Evolutionary conservation across 164 flowering plant species (phyloP), one percentile per base, ranked within the genome.

Genomic region (Sedum album): DNA sequence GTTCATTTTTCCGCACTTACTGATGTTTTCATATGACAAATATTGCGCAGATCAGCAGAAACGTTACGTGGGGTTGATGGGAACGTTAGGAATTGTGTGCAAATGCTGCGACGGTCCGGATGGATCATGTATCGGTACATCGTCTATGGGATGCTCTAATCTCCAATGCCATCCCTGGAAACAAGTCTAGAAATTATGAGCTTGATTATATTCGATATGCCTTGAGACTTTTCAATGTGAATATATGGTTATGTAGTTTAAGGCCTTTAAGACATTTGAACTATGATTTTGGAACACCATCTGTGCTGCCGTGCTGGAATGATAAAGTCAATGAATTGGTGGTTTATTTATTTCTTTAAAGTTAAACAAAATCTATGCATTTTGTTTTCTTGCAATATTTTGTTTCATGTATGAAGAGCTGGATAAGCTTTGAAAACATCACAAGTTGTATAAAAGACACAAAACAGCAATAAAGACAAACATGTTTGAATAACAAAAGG

Each of bases 121-220:
- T 2, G 62, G 62, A 6, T 57, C 20, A 13, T 57, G 62, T 28
- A 57, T 20, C 33, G 28, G 20, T 11, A 28, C 17, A 28, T 57
- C 33, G 62, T 28, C 62, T 23, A 15, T 15, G 31, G 33, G 23
- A 11, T 57, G 62, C 33, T 57, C 62, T 14, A 28, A 57, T 30
- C 33, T 57, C 17, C 33, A 14, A n/a, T 57, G 62, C 33, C 60
- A 23, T 55, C 60, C 62, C 28, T 57, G 62, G 62, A 57, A 57
- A 30, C 62, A 57, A 14, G 62, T 30, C 20, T 57, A 57, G 62
- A 57, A 9, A 4, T 8, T 26, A 26, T 49, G 57, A 21, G 5
- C 5, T 21, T n/a, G n/a, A 35, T 25, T 49, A n/a, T n/a, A n/a
- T n/a, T n/a, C n/a, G n/a, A n/a, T n/a, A n/a, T n/a, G n/a, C n/a